Conservation (phyloP, 306 rosid genomes). For the Rosa persica region DNA sequence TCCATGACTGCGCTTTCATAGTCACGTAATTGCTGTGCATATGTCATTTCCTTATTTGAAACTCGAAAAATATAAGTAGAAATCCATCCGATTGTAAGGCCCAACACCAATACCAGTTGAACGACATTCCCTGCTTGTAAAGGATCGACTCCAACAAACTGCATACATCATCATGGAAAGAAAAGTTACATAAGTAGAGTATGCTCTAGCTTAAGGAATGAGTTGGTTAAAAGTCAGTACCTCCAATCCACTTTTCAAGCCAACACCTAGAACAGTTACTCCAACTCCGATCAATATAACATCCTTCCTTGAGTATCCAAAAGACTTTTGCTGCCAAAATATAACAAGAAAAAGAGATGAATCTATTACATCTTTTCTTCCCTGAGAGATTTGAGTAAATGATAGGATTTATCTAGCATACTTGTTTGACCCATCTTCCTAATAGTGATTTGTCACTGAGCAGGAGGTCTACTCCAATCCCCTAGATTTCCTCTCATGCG, state of each 20-base stretch:
- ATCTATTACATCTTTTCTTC: neutral
- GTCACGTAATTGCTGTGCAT: conserved; percentile 90
- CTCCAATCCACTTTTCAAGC: conserved; percentile 87
- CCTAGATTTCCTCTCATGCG: too few species aligned
- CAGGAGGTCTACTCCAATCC: neutral
- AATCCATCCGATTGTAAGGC: conserved; percentile 92
- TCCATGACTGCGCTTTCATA: conserved; percentile 93
- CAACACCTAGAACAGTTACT: conserved; percentile 70
- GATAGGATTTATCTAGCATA: neutral
- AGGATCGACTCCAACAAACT: conserved; percentile 86
- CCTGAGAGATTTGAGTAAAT: too few species aligned
- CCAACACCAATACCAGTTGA: conserved; percentile 90
- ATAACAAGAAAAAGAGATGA: conserved; percentile 4
- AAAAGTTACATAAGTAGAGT: conserved; percentile 20
- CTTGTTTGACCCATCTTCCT: neutral
- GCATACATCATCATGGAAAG: conserved; percentile 25
- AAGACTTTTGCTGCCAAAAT: conserved; percentile 55
- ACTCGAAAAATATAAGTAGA: conserved; percentile 89
- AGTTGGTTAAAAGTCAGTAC: conserved; percentile 31
- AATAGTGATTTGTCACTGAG: neutral
- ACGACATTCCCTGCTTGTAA: conserved; percentile 96
- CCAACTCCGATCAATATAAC: conserved; percentile 87
- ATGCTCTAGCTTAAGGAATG: neutral
- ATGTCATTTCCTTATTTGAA: conserved; percentile 98
- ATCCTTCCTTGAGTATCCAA: conserved; percentile 94